Evolutionary conservation across 164 flowering plant species (phyloP).

Genomic region (Umbilicus rupestris): DNA sequence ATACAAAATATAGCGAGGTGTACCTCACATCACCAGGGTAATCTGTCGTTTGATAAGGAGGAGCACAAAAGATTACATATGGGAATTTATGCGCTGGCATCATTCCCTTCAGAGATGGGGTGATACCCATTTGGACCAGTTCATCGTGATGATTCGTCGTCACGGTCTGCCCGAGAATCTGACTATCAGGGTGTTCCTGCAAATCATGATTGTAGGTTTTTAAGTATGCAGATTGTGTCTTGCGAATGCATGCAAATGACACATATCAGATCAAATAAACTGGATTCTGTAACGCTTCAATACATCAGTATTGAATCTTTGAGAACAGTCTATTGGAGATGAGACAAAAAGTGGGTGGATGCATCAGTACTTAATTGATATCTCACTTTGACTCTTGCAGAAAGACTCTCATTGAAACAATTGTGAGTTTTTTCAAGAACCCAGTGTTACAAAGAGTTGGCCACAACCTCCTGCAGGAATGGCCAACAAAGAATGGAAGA

Average conservation of each 20-base stretch:
- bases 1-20: not conserved
- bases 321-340: not conserved
- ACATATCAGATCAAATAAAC: not conserved
- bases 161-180: slow-evolving; percentile 68
- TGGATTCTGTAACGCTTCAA: not conserved
- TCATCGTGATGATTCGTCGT: slow-evolving; percentile 81
- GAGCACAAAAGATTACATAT: slow-evolving; percentile 87
- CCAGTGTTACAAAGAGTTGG: no score
- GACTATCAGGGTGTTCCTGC: slow-evolving; percentile 76
- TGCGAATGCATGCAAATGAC: not conserved
- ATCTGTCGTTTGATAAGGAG: slow-evolving; percentile 58
- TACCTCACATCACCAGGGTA: slow-evolving; percentile 88
- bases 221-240: not conserved
- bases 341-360: no score
- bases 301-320: no score
- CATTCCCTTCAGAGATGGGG: slow-evolving; percentile 46
- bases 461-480: no score
- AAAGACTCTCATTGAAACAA: no score
- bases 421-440: no score
- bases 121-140: slow-evolving; percentile 68
- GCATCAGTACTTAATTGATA: no score
- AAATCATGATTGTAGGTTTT: not conserved
- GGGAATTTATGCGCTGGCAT: slow-evolving; percentile 36
- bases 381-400: no score
- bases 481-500: no score